These are phyloP conservation scores for Puccinia hordei DNA, from an alignment of 1,284 basidiomycete genomes.

Conservation along the genomic window DNA sequence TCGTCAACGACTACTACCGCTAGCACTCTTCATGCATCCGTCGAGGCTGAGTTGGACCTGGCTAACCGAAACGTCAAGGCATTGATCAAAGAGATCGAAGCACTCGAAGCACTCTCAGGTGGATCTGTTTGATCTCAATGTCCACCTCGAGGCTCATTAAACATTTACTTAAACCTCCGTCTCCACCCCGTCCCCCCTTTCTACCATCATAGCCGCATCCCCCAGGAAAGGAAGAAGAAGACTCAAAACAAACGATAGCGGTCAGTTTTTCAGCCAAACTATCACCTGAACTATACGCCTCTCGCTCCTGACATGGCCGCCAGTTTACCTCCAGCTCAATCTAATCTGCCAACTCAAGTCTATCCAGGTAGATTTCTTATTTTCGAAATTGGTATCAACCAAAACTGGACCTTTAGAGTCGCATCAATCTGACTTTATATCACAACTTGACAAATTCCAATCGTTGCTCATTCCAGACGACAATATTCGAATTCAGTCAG, in stretches of 20 bases:
- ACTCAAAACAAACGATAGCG: slow-evolving; percentile 32
- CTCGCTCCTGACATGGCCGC: slow-evolving; percentile 7
- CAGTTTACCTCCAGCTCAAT: slow-evolving; percentile 34
- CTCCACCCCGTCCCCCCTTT: not conserved
- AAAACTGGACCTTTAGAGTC: not conserved
- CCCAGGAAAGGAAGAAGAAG: slow-evolving; percentile 44
- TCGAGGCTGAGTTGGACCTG: slow-evolving; percentile 45
- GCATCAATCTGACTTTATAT: not conserved
- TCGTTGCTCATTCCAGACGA: slow-evolving; percentile 9
- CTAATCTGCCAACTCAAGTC: slow-evolving; percentile 23
- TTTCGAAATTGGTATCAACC: not conserved
- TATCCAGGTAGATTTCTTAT: not conserved
- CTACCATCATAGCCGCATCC: slow-evolving; percentile 12
- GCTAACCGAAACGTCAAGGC: slow-evolving; percentile 43
- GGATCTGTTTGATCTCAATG: too few relatives aligned
- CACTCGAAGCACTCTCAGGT: slow-evolving; percentile 45
- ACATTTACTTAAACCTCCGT: not conserved
- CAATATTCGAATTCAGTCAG: slow-evolving; percentile 16
- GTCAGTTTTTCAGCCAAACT: slow-evolving; percentile 1
- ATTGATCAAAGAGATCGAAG: slow-evolving; percentile 43
- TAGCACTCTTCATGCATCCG: slow-evolving; percentile 37
- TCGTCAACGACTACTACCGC: slow-evolving; percentile 9
- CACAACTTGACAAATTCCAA: not conserved
- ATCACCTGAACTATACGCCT: not conserved
- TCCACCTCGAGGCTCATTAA: not conserved